Percentiles rank a stretch among this genome's conserved stretches.
These are phyloP conservation scores for Trametes punicea DNA, from an alignment of 768 basidiomycete genomes.

Conservation along the genomic window DNA sequence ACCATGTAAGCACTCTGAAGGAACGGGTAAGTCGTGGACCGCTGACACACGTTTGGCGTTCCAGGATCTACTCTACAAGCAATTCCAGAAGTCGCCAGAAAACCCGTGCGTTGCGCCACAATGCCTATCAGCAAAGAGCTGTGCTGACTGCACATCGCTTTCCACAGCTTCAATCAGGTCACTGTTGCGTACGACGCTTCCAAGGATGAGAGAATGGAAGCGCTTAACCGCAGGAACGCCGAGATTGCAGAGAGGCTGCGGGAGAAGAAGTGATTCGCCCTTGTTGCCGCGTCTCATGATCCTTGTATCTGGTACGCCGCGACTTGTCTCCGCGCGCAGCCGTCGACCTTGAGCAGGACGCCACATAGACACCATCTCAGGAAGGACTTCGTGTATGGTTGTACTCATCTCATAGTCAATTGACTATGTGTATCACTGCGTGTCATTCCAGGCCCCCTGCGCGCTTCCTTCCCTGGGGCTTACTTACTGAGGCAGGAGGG, in stretches of 20 bases:
- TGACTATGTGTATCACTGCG: background rate
- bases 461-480: too few species aligned
- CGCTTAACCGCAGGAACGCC: constrained; percentile 64
- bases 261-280: constrained; percentile 21
- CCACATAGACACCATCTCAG: too few species aligned
- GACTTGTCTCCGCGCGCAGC: too few species aligned
- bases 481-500: too few species aligned
- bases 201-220: constrained; percentile 82
- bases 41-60: constrained; percentile 2
- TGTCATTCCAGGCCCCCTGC: too few species aligned
- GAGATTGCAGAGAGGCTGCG: constrained; percentile 66
- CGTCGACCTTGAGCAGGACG: background rate
- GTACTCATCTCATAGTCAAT: background rate
- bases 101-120: constrained; percentile 71
- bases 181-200: constrained; percentile 78
- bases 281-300: too few species aligned
- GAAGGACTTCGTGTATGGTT: background rate
- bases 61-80: constrained; percentile 84
- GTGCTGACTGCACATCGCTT: background rate
- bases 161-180: constrained; percentile 75
- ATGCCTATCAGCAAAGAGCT: too few species aligned
- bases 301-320: too few species aligned
- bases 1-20: constrained; percentile 55
- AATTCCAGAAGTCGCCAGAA: constrained; percentile 95
- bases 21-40: too few species aligned